phyloP scores from a whole-genome alignment of 1,284 basidiomycete genomes.

The Cryptococcus sp. region DNA sequence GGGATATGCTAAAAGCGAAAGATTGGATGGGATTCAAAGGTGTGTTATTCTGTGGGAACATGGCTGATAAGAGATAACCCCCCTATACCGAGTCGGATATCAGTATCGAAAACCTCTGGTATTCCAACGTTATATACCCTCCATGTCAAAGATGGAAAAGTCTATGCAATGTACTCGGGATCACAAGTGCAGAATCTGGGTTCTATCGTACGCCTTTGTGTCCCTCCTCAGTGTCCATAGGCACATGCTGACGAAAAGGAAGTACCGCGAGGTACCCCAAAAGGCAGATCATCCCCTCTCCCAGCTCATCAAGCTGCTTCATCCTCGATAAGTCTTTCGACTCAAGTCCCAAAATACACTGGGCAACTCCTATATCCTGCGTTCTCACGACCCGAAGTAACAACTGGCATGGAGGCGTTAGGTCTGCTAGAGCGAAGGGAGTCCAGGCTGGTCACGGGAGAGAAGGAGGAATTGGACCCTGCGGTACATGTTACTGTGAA shows the following conservation, averaged over 20 bases:
- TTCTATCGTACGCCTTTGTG: too few species aligned
- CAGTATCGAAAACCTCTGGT: conserved; percentile 21
- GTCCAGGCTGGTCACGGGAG: background rate
- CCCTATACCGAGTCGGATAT: too few species aligned
- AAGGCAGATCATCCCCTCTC: background rate
- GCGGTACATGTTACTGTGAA: conserved; percentile 67
- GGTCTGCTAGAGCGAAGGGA: background rate
- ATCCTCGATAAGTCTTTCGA: background rate
- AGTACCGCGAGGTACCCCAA: too few species aligned
- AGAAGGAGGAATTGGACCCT: conserved; percentile 48
- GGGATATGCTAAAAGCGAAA: conserved; percentile 28
- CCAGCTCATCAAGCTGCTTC: conserved; percentile 2
- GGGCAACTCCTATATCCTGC: conserved; percentile 18
- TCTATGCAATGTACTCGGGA: conserved; percentile 40
- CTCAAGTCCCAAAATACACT: conserved; percentile 12
- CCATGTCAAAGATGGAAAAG: conserved; percentile 45
- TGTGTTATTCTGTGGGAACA: conserved; percentile 2
- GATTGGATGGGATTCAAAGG: conserved; percentile 26
- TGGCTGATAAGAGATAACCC: conserved; percentile 2
- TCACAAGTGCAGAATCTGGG: too few species aligned
- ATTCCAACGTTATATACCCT: conserved; percentile 39
- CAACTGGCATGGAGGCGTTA: background rate
- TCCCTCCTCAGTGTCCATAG: too few species aligned
- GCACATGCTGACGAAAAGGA: too few species aligned
- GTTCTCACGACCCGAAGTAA: background rate